phyloP scores from a whole-genome alignment of 2,329 filamentous ascomycete genomes.

The Colletotrichum chlorophyti region DNA sequence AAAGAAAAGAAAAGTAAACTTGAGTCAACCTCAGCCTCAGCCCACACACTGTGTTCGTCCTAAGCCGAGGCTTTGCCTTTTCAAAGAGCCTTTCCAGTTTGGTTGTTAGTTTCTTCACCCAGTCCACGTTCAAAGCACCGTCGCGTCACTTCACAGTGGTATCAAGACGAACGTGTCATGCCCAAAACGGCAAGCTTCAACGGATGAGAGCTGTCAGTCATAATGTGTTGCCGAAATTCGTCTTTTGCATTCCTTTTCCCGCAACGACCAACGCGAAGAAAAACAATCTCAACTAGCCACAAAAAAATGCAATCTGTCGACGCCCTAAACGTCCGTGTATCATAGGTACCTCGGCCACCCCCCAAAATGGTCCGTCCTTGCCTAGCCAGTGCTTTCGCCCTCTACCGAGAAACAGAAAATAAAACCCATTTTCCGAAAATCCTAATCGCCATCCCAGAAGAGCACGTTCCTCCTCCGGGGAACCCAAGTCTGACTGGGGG shows the following conservation, averaged over 20 bases:
- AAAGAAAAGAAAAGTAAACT: not conserved
- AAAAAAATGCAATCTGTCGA: conserved; percentile 22
- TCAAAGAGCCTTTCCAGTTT: not conserved
- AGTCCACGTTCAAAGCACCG: too few relatives aligned
- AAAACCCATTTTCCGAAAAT: conserved; percentile 9
- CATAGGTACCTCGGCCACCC: conserved; percentile 18
- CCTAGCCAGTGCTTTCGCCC: conserved; percentile 10
- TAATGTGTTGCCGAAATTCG: conserved; percentile 1
- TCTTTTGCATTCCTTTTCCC: conserved; percentile 17
- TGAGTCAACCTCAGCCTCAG: conserved; percentile 5
- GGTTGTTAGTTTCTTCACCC: not conserved
- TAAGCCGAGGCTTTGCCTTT: not conserved
- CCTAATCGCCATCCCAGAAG: not conserved
- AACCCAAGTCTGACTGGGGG: conserved; percentile 1
- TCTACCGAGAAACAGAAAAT: conserved; percentile 20
- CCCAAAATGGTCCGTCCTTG: conserved; percentile 12
- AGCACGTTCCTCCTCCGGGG: not conserved
- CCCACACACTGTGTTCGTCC: conserved; percentile 18
- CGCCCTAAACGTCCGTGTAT: conserved; percentile 28
- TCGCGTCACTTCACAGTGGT: too few relatives aligned
- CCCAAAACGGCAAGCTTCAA: not conserved
- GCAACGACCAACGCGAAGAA: not conserved
- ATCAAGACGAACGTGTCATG: too few relatives aligned
- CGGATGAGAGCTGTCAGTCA: not conserved
- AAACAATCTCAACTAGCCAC: conserved; percentile 7